Conservation (phyloP, 2,329 filamentous ascomycete genomes). For the Diaporthe caulivora region DNA sequence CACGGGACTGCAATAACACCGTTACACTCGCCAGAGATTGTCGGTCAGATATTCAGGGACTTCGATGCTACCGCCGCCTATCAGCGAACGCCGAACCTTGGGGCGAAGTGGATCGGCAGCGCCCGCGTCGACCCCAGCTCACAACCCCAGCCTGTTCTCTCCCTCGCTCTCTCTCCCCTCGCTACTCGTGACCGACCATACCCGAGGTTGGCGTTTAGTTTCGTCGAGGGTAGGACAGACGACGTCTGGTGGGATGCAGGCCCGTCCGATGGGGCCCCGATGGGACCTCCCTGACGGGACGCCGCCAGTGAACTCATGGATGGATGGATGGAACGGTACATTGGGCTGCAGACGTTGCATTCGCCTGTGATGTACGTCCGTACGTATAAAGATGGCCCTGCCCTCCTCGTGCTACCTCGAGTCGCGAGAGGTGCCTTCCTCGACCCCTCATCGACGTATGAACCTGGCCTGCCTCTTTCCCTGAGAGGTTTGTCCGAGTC, state of each 20-base stretch:
- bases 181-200: conserved; percentile 24
- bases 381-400: conserved; percentile 25
- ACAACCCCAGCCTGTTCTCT: background rate
- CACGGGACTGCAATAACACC: conserved; percentile 26
- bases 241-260: background rate
- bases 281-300: background rate
- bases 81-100: conserved; percentile 11
- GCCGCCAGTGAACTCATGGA: background rate
- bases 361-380: background rate
- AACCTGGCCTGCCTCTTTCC: conserved; percentile 15
- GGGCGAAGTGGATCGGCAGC: conserved; percentile 5
- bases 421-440: background rate
- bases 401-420: conserved; percentile 18
- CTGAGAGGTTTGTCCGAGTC: background rate
- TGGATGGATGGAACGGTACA: conserved; percentile 6
- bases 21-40: conserved; percentile 14
- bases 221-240: background rate
- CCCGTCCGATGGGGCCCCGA: background rate
- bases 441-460: conserved; percentile 17
- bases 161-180: background rate
- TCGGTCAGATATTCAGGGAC: conserved; percentile 36
- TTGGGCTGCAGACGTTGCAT: conserved; percentile 12
- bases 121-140: background rate
- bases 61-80: conserved; percentile 16
- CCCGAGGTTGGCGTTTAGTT: conserved; percentile 14